These are phyloP conservation scores for Amanita exitialis DNA, from an alignment of 768 basidiomycete genomes.

Conservation along the genomic window DNA sequence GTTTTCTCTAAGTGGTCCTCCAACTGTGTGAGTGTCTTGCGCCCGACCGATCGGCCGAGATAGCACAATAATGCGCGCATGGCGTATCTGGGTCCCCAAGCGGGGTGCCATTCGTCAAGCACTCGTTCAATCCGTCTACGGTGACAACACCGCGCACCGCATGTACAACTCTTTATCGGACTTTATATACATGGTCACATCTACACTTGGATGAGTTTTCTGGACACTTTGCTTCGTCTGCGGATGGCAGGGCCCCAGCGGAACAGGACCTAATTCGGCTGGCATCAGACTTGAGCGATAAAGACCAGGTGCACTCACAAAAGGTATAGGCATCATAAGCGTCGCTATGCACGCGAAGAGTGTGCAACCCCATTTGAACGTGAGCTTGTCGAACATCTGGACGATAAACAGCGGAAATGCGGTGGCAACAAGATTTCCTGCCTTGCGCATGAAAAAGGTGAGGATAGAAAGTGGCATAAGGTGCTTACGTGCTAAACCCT, in stretches of 20 bases:
- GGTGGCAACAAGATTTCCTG: conserved; percentile 40
- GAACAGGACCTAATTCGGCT: conserved; percentile 23
- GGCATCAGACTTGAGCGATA: background rate
- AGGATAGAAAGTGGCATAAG: too few species aligned
- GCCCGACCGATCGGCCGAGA: too few species aligned
- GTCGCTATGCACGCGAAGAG: conserved; percentile 43
- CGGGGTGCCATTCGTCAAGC: too few species aligned
- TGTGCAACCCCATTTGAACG: conserved; percentile 51
- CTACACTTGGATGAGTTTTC: conserved; percentile 23
- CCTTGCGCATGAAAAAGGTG: background rate
- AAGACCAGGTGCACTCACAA: conserved; percentile 25
- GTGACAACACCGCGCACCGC: too few species aligned
- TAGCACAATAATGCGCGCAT: too few species aligned
- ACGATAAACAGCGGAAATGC: conserved; percentile 56
- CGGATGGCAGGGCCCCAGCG: conserved; percentile 33
- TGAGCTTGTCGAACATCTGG: conserved; percentile 46
- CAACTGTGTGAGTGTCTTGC: too few species aligned
- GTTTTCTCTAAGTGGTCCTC: too few species aligned
- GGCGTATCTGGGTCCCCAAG: too few species aligned
- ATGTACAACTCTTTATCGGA: too few species aligned
- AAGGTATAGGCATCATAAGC: conserved; percentile 51
- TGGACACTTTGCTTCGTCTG: conserved; percentile 28
- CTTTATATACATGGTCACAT: background rate
- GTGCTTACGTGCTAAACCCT: conserved; percentile 45
- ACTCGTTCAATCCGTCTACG: too few species aligned